Evolutionary conservation across 306 rosid species (phyloP).

Genomic region (Acmispon strigosus): DNA sequence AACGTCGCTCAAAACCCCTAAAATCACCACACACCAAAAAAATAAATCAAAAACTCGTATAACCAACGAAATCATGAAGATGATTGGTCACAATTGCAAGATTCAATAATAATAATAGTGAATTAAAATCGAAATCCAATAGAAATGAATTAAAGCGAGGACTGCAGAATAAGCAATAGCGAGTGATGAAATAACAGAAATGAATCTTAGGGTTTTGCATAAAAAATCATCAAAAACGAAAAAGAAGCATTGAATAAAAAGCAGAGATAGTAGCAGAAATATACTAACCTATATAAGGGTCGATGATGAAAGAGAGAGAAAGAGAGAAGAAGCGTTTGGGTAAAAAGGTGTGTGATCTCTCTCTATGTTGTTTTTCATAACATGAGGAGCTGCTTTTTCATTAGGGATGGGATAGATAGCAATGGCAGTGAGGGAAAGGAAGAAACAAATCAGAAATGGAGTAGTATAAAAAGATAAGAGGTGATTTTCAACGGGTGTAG

Average conservation of each 20-base stretch:
- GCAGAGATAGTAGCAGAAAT: conserved; percentile 11
- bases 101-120: background rate
- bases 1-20: conserved; percentile 40
- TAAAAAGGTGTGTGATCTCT: background rate
- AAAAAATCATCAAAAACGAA: background rate
- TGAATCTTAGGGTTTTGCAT: conserved; percentile 34
- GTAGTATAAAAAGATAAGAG: conserved; percentile 44
- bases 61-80: background rate
- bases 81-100: background rate
- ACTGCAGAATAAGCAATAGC: background rate
- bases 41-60: background rate
- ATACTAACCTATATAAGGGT: conserved; percentile 34
- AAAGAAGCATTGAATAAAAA: background rate
- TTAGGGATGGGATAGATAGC: no score
- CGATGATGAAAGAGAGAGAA: conserved; percentile 1
- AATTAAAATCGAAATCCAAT: no score
- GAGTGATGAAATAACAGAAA: background rate
- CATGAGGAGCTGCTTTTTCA: background rate
- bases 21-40: conserved; percentile 22
- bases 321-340: conserved; percentile 8
- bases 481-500: conserved; percentile 28
- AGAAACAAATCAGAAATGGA: no score
- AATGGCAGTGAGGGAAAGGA: no score
- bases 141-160: no score
- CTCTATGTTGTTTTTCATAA: background rate